Conservation (phyloP, 192 early-diverging fungal species). For the Backusella morwellensis region DNA sequence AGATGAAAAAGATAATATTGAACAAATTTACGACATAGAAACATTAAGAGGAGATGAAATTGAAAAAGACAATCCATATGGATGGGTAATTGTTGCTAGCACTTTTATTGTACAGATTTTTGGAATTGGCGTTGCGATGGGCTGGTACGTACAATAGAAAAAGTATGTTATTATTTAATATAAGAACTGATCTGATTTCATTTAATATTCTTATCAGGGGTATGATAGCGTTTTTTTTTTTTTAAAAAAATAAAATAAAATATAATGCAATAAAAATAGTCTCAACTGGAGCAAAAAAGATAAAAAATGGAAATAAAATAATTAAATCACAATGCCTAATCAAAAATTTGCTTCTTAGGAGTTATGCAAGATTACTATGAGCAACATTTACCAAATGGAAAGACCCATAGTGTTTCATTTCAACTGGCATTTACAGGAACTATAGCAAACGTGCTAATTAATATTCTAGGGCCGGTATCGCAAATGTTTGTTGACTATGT, state of each 20-base stretch:
- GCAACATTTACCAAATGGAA: background rate
- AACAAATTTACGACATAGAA: constrained; percentile 7
- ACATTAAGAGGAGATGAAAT: background rate
- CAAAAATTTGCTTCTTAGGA: background rate
- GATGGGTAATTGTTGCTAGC: constrained; percentile 25
- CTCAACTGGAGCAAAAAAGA: background rate
- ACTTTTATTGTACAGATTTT: constrained; percentile 19
- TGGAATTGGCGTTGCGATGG: constrained; percentile 16
- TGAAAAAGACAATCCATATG: constrained; percentile 12
- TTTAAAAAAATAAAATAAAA: background rate
- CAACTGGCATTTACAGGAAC: constrained; percentile 25
- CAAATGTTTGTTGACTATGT: constrained; percentile 15
- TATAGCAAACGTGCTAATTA: constrained; percentile 22
- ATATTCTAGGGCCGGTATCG: constrained; percentile 12
- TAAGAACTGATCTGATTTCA: background rate
- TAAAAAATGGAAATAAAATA: background rate
- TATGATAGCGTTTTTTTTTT: background rate
- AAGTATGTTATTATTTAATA: background rate
- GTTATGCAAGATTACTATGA: constrained; percentile 30
- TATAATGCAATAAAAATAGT: background rate
- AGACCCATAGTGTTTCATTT: background rate
- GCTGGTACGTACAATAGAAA: constrained; percentile 23
- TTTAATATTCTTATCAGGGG: constrained; percentile 10
- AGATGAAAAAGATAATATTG: background rate
- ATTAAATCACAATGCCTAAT: background rate